Base-by-base conservation (phyloP, 108 stramenopile species). In the Fragilaria crotonensis region DNA sequence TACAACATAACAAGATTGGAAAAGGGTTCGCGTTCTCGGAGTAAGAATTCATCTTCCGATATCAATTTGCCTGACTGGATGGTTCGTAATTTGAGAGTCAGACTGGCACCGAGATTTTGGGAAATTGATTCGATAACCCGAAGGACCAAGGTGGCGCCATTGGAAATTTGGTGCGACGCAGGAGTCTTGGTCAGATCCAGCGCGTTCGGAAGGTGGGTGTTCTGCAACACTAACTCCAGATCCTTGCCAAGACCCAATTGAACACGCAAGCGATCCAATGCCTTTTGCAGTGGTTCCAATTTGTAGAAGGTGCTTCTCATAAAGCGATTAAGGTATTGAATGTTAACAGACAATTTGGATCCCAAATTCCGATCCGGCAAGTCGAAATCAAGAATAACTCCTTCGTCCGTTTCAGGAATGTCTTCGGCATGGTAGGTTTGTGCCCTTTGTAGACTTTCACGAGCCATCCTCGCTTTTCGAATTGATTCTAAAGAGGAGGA, bases 341-440 rank as follows among this genome's bases (percentile, higher is more conserved):
- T 76, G 2, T 56, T 51, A 20, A 1, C 20, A 9, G 57, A 25
- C 48, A 59, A 45, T 50, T 50, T 31, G 51, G 65, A 73, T 45
- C 63, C 66, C 22, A 69, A 29, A 3, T 48, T 56, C 25, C 36
- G 36, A 41, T 41, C 14, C 11, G 36, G 7, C 14, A 41, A 41
- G 14, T 7, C 14, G 14, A 41, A 11, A 71, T 28, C 23, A 28
- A 46, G 25, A 77, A 54, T 1, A 33, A 53, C 23, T 30, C 25
- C 19, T 64, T 65, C 5, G 29, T 52, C 48, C 54, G 30, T 45
- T 5, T 73, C 66, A 36, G 63, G 25, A 23, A 81, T 20, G 48
- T 84, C 83, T 54, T 81, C 70, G 23, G 79, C 83, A 50, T 84
- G 64, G 56, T 84, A 84, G 0, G 17, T 22, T 51, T 84, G 79